Conservation (phyloP, 2,329 filamentous ascomycete species). For the Apiospora saccharicola region DNA sequence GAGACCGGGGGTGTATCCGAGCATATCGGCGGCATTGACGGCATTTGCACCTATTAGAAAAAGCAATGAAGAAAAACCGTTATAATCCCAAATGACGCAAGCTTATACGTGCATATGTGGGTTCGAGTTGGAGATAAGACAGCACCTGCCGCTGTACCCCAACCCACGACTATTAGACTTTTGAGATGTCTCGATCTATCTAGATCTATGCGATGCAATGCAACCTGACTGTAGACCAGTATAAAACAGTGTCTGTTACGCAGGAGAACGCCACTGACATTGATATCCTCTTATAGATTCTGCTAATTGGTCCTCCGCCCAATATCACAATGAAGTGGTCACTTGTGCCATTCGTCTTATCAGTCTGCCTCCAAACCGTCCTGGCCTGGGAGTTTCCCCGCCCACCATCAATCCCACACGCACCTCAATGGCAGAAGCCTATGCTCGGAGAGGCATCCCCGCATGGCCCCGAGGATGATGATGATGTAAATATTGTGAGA, state of each 20-base stretch:
- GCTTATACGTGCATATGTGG: background rate
- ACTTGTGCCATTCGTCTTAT: background rate
- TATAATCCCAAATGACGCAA: background rate
- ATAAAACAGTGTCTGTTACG: too few species aligned
- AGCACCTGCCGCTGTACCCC: background rate
- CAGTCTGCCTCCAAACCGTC: background rate
- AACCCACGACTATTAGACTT: slow-evolving; percentile 3
- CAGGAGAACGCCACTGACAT: background rate
- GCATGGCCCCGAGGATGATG: slow-evolving; percentile 27
- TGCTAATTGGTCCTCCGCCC: background rate
- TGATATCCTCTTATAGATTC: background rate
- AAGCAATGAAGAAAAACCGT: background rate
- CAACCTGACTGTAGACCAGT: slow-evolving; percentile 32
- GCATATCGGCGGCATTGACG: slow-evolving; percentile 4
- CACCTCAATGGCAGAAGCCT: slow-evolving; percentile 29
- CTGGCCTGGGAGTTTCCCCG: slow-evolving; percentile 36
- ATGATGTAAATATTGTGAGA: slow-evolving; percentile 49
- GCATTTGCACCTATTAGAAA: background rate
- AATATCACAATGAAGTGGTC: background rate
- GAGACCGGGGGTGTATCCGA: background rate
- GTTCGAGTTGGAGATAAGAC: background rate
- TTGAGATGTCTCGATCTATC: background rate
- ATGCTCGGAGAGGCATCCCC: slow-evolving; percentile 18
- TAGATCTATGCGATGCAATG: background rate
- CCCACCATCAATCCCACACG: slow-evolving; percentile 25